Evolutionary conservation across 768 basidiomycete species (phyloP).

Genomic region (Neoboletus brunneissimus): DNA sequence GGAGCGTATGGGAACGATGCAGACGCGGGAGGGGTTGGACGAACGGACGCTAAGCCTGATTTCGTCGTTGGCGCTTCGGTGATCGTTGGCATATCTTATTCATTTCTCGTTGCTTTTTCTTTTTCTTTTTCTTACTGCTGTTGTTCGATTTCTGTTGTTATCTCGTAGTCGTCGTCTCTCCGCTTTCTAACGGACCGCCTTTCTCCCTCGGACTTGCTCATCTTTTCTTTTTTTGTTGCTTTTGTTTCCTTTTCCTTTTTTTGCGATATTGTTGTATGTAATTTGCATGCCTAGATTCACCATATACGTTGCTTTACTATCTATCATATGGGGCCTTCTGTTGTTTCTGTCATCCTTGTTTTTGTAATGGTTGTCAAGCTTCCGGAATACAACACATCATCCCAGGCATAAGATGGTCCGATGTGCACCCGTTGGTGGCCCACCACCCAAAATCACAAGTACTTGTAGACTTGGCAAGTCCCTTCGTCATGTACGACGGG

Average conservation of each 20-base stretch:
- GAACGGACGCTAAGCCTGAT: conserved; percentile 48
- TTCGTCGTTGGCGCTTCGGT: conserved; percentile 32
- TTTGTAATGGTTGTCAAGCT: not conserved
- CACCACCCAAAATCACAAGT: no score
- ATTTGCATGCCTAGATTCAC: not conserved
- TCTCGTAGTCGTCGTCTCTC: not conserved
- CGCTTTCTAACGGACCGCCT: not conserved
- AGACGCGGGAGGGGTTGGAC: conserved; percentile 41
- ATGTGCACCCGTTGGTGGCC: no score
- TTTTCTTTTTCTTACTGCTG: not conserved
- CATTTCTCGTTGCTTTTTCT: not conserved
- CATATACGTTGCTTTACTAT: not conserved
- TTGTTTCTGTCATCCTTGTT: not conserved
- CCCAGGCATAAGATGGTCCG: no score
- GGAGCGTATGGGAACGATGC: conserved; percentile 32
- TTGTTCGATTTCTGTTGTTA: not conserved
- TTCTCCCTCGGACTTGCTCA: not conserved
- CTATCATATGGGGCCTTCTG: not conserved
- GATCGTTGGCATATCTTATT: conserved; percentile 10
- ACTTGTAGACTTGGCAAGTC: no score
- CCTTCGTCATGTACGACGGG: no score
- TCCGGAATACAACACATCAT: no score
- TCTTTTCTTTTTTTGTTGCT: not conserved
- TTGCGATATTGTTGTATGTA: conserved; percentile 4
- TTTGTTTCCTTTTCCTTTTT: not conserved